Conservation (phyloP, 257 asterid species). For the Leonotis leonurus region DNA sequence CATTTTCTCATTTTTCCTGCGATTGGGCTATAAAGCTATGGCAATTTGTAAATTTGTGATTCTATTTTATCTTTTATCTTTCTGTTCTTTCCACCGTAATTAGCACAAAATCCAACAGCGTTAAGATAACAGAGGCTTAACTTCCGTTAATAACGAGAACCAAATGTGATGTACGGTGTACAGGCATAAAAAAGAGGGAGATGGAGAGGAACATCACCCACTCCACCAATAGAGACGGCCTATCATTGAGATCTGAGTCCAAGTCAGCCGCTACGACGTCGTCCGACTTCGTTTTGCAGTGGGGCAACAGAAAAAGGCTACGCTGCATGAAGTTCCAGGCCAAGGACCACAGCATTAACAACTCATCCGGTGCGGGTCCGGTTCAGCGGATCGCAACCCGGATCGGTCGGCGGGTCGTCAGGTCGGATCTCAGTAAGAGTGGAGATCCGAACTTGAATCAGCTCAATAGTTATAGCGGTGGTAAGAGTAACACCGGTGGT, state of each 20-base stretch:
- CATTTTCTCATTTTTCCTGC: conserved; percentile 3
- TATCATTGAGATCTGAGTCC: conserved; percentile 46
- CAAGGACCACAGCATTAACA: conserved; percentile 37
- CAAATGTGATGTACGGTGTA: conserved; percentile 11
- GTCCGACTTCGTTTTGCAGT: conserved; percentile 69
- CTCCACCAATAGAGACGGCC: conserved; percentile 40
- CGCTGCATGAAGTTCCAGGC: conserved; percentile 71
- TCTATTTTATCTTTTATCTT: background rate
- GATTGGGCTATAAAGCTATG: conserved; percentile 10
- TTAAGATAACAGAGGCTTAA: conserved; percentile 5
- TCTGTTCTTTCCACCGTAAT: background rate
- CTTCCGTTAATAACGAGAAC: conserved; percentile 21
- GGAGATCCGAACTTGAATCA: conserved; percentile 32
- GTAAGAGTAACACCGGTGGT: conserved; percentile 24
- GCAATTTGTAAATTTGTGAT: background rate
- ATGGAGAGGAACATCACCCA: conserved; percentile 61
- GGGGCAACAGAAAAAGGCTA: conserved; percentile 80
- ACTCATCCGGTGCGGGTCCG: conserved; percentile 37
- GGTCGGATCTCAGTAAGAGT: conserved; percentile 48
- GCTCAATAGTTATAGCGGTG: conserved; percentile 14
- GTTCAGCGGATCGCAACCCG: conserved; percentile 35
- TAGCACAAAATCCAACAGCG: conserved; percentile 3
- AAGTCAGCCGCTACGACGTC: conserved; percentile 47
- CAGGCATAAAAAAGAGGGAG: conserved; percentile 31
- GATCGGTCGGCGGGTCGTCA: conserved; percentile 50